Conservation (phyloP, 352 stramenopile genomes). For the Pythium oligandrum region DNA sequence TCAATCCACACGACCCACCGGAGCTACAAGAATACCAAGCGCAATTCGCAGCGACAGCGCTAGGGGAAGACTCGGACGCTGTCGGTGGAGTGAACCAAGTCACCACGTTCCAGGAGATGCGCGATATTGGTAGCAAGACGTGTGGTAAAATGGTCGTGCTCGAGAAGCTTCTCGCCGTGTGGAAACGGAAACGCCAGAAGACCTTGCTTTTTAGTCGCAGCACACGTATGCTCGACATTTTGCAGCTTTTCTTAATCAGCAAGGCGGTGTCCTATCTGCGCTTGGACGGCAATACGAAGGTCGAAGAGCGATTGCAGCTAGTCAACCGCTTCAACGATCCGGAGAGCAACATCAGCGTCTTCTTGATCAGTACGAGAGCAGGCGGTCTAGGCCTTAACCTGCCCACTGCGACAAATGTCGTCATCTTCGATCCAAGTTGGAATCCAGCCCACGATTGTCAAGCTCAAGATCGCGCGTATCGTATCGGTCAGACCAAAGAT, state of each 20-base stretch:
- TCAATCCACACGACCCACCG: conserved; percentile 47
- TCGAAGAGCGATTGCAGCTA: conserved; percentile 66
- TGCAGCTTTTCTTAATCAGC: conserved; percentile 70
- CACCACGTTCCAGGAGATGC: conserved; percentile 49
- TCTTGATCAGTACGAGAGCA: conserved; percentile 74
- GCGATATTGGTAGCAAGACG: conserved; percentile 54
- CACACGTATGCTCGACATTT: conserved; percentile 76
- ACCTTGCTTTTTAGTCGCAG: conserved; percentile 76
- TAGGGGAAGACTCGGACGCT: conserved; percentile 45
- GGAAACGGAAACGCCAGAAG: conserved; percentile 59
- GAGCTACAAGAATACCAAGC: conserved; percentile 52
- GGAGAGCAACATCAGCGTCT: conserved; percentile 53
- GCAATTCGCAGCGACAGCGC: conserved; percentile 50
- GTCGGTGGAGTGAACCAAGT: conserved; percentile 61
- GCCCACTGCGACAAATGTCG: conserved; percentile 76
- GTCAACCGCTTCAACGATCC: conserved; percentile 71
- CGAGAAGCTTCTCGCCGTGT: conserved; percentile 60
- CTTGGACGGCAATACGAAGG: conserved; percentile 69
- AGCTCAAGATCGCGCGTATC: conserved; percentile 78
- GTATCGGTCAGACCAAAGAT: conserved; percentile 83
- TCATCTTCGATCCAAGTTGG: conserved; percentile 87
- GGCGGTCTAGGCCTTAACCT: conserved; percentile 77
- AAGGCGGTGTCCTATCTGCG: conserved; percentile 57
- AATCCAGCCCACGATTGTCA: conserved; percentile 85
- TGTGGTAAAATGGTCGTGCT: conserved; percentile 82